phyloP scores from a whole-genome alignment of 2,329 filamentous ascomycete species.

The Diplodia corticola region DNA sequence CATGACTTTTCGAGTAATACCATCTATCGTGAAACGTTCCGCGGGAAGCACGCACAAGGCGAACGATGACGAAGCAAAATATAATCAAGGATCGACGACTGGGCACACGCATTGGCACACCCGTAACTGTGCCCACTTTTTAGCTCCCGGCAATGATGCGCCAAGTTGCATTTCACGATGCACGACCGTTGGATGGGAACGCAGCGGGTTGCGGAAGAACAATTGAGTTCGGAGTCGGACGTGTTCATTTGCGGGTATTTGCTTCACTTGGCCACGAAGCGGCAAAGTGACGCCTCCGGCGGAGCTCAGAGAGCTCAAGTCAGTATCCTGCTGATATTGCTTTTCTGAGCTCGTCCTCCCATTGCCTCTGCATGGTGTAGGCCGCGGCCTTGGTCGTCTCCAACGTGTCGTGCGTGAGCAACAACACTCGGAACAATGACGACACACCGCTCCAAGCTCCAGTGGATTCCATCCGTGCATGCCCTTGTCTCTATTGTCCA shows the following conservation, averaged over 20 bases:
- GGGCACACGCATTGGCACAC: background rate
- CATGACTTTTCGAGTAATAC: background rate
- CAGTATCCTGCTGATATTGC: too few relatives aligned
- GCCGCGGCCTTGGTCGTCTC: background rate
- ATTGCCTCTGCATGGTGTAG: background rate
- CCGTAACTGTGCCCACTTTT: background rate
- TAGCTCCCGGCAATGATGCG: background rate
- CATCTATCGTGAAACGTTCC: slow-evolving; percentile 8
- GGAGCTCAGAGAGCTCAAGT: too few relatives aligned
- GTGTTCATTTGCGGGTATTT: too few relatives aligned
- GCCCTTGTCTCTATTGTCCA: background rate
- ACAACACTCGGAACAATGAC: background rate
- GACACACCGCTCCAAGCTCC: background rate
- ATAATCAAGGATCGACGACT: slow-evolving; percentile 5
- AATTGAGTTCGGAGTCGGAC: too few relatives aligned
- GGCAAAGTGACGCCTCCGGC: too few relatives aligned
- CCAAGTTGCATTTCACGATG: background rate
- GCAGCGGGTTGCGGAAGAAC: too few relatives aligned
- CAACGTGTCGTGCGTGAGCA: background rate
- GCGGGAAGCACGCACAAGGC: background rate
- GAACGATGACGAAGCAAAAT: background rate
- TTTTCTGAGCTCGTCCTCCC: background rate
- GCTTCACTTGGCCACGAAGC: too few relatives aligned
- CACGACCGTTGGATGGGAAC: background rate
- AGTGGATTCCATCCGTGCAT: background rate